Percentiles rank a stretch among this genome's conserved stretches.
Conservation (phyloP, 1,284 basidiomycete species). For the Fomitopsis schrenkii region DNA sequence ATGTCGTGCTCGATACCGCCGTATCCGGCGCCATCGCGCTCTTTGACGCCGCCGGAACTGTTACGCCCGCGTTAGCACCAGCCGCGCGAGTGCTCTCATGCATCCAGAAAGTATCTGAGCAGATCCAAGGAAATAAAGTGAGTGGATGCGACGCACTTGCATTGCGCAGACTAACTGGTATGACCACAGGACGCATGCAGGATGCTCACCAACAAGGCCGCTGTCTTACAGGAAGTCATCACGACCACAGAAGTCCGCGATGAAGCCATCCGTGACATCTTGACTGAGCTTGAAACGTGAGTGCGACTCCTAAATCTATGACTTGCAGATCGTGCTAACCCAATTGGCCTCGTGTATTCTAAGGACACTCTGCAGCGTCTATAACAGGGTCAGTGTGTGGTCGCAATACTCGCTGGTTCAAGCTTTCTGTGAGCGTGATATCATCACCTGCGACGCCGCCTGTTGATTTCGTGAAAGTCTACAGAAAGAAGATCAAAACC, state of each 20-base stretch:
- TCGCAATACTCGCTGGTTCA: not conserved
- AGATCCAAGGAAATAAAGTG: not conserved
- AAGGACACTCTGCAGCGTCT: conserved; percentile 33
- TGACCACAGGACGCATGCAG: conserved; percentile 17
- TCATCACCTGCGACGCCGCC: too few species aligned
- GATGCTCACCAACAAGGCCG: conserved; percentile 38
- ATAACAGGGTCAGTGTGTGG: not conserved
- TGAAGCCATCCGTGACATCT: conserved; percentile 33
- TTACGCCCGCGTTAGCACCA: too few species aligned
- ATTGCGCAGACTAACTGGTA: not conserved
- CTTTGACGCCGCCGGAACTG: too few species aligned
- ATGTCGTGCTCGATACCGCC: too few species aligned
- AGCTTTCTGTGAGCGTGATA: not conserved
- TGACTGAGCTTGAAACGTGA: conserved; percentile 42
- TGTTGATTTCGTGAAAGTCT: conserved; percentile 29
- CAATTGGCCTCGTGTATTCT: not conserved
- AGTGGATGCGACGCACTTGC: not conserved
- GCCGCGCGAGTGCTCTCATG: not conserved
- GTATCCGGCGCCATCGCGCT: too few species aligned
- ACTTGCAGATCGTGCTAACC: not conserved
- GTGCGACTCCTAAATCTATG: conserved; percentile 10
- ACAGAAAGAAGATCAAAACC: conserved; percentile 38
- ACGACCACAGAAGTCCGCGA: conserved; percentile 29
- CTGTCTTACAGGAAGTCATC: conserved; percentile 32
- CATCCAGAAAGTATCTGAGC: not conserved